Percentiles rank a stretch among this genome's conserved stretches.
Conservation (phyloP, 257 asterid species). For the Marsdenia floribunda region DNA sequence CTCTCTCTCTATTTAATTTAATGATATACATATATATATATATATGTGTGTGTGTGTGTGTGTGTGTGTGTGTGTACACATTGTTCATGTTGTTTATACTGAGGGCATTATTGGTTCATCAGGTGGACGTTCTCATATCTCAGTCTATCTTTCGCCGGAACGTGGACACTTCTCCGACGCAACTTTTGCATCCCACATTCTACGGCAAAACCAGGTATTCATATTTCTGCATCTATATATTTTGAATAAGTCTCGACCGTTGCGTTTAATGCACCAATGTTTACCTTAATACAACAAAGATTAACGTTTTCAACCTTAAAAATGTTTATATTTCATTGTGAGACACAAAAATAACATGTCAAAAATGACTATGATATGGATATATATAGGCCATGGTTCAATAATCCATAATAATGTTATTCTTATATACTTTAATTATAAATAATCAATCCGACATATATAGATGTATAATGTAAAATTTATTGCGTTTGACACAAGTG, state of each 20-base stretch:
- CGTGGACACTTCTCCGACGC: conserved; percentile 28
- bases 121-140: conserved; percentile 68
- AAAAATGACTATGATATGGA: too few species aligned
- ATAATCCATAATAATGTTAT: too few species aligned
- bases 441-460: too few species aligned
- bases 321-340: not conserved
- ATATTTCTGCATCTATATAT: not conserved
- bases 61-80: too few species aligned
- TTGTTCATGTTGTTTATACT: not conserved
- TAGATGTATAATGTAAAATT: too few species aligned
- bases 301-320: not conserved
- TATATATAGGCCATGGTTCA: not conserved
- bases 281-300: too few species aligned
- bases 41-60: too few species aligned
- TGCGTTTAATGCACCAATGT: too few species aligned
- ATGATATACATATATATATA: too few species aligned
- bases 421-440: too few species aligned
- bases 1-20: too few species aligned
- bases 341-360: not conserved
- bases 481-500: too few species aligned
- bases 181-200: conserved; percentile 8
- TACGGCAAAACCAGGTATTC: conserved; percentile 8
- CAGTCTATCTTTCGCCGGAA: conserved; percentile 41
- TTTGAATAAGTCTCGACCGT: not conserved
- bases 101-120: not conserved